Evolutionary conservation across 148 eudicot genomes (phyloP).

Genomic region (Fagopyrum tataricum): DNA sequence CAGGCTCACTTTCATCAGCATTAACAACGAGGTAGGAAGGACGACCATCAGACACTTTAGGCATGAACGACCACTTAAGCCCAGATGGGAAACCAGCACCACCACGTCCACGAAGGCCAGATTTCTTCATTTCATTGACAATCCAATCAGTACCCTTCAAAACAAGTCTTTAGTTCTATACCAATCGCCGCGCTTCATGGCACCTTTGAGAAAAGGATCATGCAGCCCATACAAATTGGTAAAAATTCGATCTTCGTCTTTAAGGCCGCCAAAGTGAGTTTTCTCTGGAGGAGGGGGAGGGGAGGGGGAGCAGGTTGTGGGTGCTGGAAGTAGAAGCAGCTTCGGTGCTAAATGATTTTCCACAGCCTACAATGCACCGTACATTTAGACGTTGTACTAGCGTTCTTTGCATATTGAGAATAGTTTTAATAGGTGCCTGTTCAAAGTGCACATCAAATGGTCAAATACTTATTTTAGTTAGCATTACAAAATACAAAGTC

Average conservation of each 20-base stretch:
- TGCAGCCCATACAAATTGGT: constrained; percentile 81
- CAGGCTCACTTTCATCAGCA: constrained; percentile 99
- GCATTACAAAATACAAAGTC: not conserved
- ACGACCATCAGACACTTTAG: constrained; percentile 82
- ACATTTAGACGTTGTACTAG: constrained; percentile 29
- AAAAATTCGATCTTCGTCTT: constrained; percentile 94
- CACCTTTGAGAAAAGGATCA: constrained; percentile 94
- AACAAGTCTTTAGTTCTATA: constrained; percentile 80
- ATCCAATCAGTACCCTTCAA: constrained; percentile 91
- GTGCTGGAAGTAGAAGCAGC: constrained; percentile 63
- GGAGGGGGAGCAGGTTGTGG: constrained; percentile 80
- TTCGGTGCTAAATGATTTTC: constrained; percentile 70
- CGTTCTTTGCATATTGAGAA: constrained; percentile 51
- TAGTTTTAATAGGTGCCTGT: constrained; percentile 71
- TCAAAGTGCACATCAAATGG: not conserved
- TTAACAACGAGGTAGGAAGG: constrained; percentile 94
- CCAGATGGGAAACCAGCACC: constrained; percentile 99
- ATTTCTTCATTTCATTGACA: constrained; percentile 84
- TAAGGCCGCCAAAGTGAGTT: constrained; percentile 92
- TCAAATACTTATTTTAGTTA: not conserved
- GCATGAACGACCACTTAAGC: constrained; percentile 97
- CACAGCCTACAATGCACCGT: constrained; percentile 29
- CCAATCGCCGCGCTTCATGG: constrained; percentile 97
- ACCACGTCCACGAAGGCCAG: constrained; percentile 97
- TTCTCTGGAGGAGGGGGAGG: constrained; percentile 98